Evolutionary conservation across 108 stramenopile species (phyloP), one percentile per base, ranked within the genome.

Genomic region (Skeletonema menzelii): DNA sequence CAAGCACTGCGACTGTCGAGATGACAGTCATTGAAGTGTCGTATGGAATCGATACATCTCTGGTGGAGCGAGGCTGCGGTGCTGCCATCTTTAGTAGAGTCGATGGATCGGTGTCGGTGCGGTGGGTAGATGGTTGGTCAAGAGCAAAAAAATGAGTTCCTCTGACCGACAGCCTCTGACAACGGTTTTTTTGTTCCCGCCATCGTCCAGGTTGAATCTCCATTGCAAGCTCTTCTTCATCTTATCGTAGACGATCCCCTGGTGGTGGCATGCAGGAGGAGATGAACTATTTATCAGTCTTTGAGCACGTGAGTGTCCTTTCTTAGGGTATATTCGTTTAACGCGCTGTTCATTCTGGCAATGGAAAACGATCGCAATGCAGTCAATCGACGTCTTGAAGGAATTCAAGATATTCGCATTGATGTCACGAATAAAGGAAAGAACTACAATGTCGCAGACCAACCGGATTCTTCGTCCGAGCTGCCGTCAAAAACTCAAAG

Each of bases 331-430:
- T n/a, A n/a, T n/a, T n/a, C n/a, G n/a, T n/a, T n/a, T n/a, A n/a
- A n/a, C n/a, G n/a, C n/a, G n/a, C 15, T 3, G 15, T 42, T 42
- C 40, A 4, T 0, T 42, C 40, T 37, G 1, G 20, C 13, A 53
- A 53, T 53, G 49, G 49, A 53, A 53, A 53, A 53, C 22, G 49
- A 53, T 53, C 49, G 49, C 49, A 53, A 53, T 53, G 49, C 49
- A 22, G 49, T 22, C 49, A 53, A 53, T 53, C 49, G 49, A 8
- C 49, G 49, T 24, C 49, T 53, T n/a, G 49, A 53, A 22, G 49
- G 8, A 20, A 53, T 53, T 22, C 49, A 53, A 22, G 20, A 53
- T n/a, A 20, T 53, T 53, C 49, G 49, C 8, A 53, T 53, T n/a
- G 49, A 53, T 53, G 22, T 24, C 8, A 53, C n/a, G 5, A 53